These are phyloP conservation scores for Plenodomus tracheiphilus DNA, from an alignment of 2,329 filamentous ascomycete species.

Conservation along the genomic window DNA sequence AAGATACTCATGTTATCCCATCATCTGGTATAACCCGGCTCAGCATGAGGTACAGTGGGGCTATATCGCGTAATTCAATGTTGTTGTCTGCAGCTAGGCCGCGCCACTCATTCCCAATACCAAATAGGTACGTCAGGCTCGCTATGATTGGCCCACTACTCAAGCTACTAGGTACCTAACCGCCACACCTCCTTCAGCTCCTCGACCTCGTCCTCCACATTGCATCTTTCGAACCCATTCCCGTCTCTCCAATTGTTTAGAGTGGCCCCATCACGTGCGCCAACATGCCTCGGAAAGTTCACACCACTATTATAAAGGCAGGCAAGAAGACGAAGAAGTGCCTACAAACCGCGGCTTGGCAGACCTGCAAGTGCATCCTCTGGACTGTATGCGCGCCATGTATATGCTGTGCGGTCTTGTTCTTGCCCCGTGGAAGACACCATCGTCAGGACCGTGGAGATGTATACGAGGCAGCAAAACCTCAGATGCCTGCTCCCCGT, in stretches of 20 bases:
- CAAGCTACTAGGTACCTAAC: not conserved
- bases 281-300: constrained; percentile 9
- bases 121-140: not conserved
- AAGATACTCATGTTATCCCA: too few species aligned
- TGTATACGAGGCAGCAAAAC: constrained; percentile 3
- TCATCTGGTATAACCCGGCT: too few species aligned
- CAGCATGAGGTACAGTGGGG: too few species aligned
- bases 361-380: constrained; percentile 18
- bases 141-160: not conserved
- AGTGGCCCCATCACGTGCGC: not conserved
- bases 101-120: not conserved
- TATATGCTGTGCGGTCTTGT: constrained; percentile 16
- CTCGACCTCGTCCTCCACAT: not conserved
- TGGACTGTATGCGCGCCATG: constrained; percentile 21
- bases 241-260: not conserved
- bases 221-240: not conserved
- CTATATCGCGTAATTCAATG: too few species aligned
- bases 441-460: not conserved
- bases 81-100: too few species aligned
- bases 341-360: constrained; percentile 7
- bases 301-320: constrained; percentile 9
- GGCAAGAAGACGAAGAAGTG: constrained; percentile 10
- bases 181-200: not conserved
- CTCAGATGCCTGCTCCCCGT: constrained; percentile 19
- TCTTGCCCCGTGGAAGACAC: not conserved